Evolutionary conservation across 2,329 filamentous ascomycete genomes (phyloP).

Genomic region (Fusarium algeriense): DNA sequence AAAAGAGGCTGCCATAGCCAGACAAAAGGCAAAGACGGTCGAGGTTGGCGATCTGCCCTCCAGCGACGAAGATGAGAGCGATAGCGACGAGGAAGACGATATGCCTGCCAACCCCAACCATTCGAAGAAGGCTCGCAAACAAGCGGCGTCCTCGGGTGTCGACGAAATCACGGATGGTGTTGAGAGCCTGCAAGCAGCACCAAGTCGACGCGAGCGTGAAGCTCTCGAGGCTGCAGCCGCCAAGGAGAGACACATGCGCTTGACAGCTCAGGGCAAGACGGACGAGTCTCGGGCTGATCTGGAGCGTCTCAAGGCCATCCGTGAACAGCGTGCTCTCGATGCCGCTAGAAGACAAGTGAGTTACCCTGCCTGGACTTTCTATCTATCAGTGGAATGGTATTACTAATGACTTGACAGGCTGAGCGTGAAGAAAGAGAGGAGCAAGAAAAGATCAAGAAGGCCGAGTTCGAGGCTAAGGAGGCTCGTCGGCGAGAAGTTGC

Average conservation of each 20-base stretch:
- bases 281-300: constrained; percentile 93
- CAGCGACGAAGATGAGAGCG: constrained; percentile 74
- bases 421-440: constrained; percentile 70
- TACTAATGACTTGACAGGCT: constrained; percentile 57
- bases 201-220: constrained; percentile 71
- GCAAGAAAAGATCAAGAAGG: constrained; percentile 60
- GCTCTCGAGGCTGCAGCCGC: constrained; percentile 88
- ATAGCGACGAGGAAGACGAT: constrained; percentile 68
- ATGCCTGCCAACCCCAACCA: constrained; percentile 95
- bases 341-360: constrained; percentile 82
- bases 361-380: not conserved
- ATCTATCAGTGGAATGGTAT: too few relatives aligned
- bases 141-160: constrained; percentile 59
- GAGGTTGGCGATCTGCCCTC: constrained; percentile 89
- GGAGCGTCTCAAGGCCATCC: constrained; percentile 83
- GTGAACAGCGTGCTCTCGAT: constrained; percentile 87
- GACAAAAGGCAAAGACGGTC: constrained; percentile 76
- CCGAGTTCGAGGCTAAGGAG: constrained; percentile 67
- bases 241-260: constrained; percentile 89
- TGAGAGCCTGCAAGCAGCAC: constrained; percentile 63
- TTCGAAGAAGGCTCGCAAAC: constrained; percentile 77
- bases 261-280: constrained; percentile 95
- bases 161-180: constrained; percentile 67
- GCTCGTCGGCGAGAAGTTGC: constrained; percentile 66
- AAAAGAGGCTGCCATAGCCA: constrained; percentile 89